These are phyloP conservation scores for Coemansia sp. DNA, from an alignment of 192 early-diverging fungal species.

Conservation along the genomic window DNA sequence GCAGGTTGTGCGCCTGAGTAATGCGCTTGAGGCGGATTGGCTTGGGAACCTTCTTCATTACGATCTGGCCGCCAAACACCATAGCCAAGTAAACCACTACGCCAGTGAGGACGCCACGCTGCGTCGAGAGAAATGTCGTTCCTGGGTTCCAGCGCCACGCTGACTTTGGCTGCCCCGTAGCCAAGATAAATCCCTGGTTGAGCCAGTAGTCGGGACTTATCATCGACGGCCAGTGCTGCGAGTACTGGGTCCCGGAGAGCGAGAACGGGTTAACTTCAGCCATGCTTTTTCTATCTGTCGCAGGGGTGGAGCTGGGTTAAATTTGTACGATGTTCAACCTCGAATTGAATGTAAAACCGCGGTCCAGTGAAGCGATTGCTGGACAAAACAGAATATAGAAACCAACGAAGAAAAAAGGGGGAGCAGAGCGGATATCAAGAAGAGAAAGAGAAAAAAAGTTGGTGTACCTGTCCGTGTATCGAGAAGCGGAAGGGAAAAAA, in stretches of 20 bases:
- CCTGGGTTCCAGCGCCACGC: slow-evolving; percentile 56
- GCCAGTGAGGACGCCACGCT: slow-evolving; percentile 50
- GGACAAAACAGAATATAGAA: slow-evolving; percentile 5
- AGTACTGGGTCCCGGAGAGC: slow-evolving; percentile 48
- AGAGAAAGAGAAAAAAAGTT: neutral
- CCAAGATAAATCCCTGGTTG: slow-evolving; percentile 45
- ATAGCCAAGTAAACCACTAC: slow-evolving; percentile 68
- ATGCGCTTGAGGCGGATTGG: slow-evolving; percentile 61
- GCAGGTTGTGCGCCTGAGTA: slow-evolving; percentile 77
- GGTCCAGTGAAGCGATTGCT: neutral
- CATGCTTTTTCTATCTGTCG: slow-evolving; percentile 13
- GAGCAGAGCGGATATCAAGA: neutral
- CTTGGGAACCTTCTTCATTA: slow-evolving; percentile 62
- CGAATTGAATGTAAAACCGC: slow-evolving; percentile 3
- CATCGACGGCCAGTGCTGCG: slow-evolving; percentile 56
- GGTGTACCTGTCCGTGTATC: neutral
- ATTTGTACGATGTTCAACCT: neutral
- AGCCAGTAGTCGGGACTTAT: slow-evolving; percentile 57
- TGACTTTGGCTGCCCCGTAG: slow-evolving; percentile 51
- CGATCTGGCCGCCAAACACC: slow-evolving; percentile 74
- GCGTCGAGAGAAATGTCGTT: slow-evolving; percentile 49
- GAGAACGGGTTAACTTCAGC: slow-evolving; percentile 50
- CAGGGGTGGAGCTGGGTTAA: neutral
- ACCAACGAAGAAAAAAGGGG: neutral
- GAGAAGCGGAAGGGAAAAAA: neutral